phyloP scores from a whole-genome alignment of 2,329 filamentous ascomycete species.

The Cucurbitaria berberidis region DNA sequence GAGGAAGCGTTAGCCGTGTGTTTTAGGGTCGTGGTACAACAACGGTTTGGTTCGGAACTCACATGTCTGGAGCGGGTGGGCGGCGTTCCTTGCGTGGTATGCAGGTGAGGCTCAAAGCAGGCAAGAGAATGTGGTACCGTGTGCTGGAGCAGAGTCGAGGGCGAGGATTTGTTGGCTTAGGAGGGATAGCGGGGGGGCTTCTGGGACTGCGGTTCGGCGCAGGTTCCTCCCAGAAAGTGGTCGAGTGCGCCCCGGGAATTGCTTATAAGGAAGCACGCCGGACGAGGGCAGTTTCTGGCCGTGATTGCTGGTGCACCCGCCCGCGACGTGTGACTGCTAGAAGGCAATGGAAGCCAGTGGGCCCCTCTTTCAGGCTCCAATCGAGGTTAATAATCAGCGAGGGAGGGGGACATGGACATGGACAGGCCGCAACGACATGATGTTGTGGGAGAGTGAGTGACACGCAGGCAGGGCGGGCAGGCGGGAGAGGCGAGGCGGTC shows the following conservation, averaged over 20 bases:
- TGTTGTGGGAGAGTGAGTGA: not conserved
- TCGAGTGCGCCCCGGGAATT: constrained; percentile 24
- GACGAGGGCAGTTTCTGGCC: constrained; percentile 3
- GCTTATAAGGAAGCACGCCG: constrained; percentile 26
- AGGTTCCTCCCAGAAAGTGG: constrained; percentile 22
- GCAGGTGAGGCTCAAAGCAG: constrained; percentile 42
- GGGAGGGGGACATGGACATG: constrained; percentile 3
- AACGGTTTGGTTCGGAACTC: constrained; percentile 40
- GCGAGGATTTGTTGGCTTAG: constrained; percentile 12
- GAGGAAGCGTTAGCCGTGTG: constrained; percentile 37
- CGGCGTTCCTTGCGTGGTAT: constrained; percentile 44
- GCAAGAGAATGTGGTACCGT: constrained; percentile 43
- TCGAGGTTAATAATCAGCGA: constrained; percentile 34
- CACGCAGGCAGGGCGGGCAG: constrained; percentile 3
- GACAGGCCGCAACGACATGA: constrained; percentile 22
- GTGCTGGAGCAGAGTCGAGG: constrained; percentile 19
- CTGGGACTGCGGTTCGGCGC: constrained; percentile 22
- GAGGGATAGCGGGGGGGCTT: constrained; percentile 24
- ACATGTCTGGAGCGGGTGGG: constrained; percentile 39
- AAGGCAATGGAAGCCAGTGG: constrained; percentile 40
- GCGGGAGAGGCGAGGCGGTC: constrained; percentile 15
- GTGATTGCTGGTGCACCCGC: constrained; percentile 5
- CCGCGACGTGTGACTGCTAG: constrained; percentile 18
- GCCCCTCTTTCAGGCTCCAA: constrained; percentile 24
- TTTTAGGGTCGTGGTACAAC: constrained; percentile 42